These are phyloP conservation scores for Magnaporthiopsis incrustans DNA, from an alignment of 2,329 filamentous ascomycete genomes.

Conservation along the genomic window DNA sequence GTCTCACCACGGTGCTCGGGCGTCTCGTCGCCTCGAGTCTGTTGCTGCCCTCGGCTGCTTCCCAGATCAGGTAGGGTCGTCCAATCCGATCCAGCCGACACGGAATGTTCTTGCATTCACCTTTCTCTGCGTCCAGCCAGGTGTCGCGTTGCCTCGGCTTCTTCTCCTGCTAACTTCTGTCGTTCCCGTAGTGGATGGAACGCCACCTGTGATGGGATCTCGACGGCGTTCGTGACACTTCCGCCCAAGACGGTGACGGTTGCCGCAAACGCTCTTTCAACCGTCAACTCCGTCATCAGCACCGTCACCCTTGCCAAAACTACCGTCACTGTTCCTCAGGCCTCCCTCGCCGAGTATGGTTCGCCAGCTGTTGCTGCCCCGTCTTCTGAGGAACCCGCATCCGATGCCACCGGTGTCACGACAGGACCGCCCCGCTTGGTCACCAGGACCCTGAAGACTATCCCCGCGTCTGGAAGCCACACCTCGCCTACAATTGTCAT, in stretches of 20 bases:
- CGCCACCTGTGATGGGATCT: conserved; percentile 32
- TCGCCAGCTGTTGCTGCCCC: neutral
- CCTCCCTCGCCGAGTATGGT: conserved; percentile 3
- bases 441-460: conserved; percentile 1
- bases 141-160: neutral
- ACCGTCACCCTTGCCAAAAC: conserved; percentile 12
- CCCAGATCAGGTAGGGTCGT: neutral
- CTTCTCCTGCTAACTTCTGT: conserved; percentile 9
- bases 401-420: conserved; percentile 4
- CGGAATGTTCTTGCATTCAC: neutral
- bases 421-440: neutral
- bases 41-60: conserved; percentile 23
- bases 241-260: conserved; percentile 22
- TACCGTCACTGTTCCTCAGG: conserved; percentile 15
- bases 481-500: neutral
- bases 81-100: neutral
- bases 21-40: conserved; percentile 27
- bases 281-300: conserved; percentile 12
- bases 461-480: neutral
- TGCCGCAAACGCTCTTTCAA: conserved; percentile 10
- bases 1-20: conserved; percentile 25
- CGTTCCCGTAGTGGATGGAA: conserved; percentile 12
- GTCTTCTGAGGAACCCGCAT: neutral
- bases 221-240: conserved; percentile 42
- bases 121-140: neutral